phyloP scores from a whole-genome alignment of 805 yeast species.

The Peterozyma xylosa region DNA sequence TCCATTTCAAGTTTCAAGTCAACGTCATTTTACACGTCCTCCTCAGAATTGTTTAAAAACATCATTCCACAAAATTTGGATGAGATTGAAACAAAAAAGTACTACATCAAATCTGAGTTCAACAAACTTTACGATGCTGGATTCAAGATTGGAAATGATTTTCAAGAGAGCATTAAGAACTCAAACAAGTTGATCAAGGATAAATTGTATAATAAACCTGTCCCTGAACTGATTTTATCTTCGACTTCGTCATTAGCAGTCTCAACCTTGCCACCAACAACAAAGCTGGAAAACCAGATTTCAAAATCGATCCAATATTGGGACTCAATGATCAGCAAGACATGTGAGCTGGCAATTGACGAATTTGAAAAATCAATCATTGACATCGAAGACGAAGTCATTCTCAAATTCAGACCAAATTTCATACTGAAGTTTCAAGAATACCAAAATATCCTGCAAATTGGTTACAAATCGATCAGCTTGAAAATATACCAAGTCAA shows the following conservation, averaged over 20 bases:
- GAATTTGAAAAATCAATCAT: constrained; percentile 30
- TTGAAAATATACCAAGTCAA: constrained; percentile 17
- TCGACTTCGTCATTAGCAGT: background rate
- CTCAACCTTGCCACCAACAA: constrained; percentile 2
- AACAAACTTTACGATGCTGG: constrained; percentile 20
- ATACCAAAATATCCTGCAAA: constrained; percentile 19
- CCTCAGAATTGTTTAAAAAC: background rate
- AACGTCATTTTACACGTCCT: background rate
- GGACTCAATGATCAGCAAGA: constrained; percentile 5
- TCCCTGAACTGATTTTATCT: background rate
- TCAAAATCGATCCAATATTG: constrained; percentile 6
- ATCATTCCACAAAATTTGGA: constrained; percentile 9
- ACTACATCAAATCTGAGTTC: constrained; percentile 22
- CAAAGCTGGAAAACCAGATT: constrained; percentile 5
- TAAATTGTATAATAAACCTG: constrained; percentile 3
- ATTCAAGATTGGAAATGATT: constrained; percentile 18
- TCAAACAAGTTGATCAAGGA: constrained; percentile 8
- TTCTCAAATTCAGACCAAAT: constrained; percentile 19
- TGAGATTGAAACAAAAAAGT: constrained; percentile 20
- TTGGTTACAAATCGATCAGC: constrained; percentile 21
- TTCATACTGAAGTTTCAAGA: constrained; percentile 27
- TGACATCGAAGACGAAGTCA: constrained; percentile 18
- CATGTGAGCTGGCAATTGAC: constrained; percentile 19
- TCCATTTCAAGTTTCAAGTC: background rate
- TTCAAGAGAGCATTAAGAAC: constrained; percentile 10